These are phyloP conservation scores for Brassica cretica DNA, from an alignment of 345 rosid species.

Conservation along the genomic window DNA sequence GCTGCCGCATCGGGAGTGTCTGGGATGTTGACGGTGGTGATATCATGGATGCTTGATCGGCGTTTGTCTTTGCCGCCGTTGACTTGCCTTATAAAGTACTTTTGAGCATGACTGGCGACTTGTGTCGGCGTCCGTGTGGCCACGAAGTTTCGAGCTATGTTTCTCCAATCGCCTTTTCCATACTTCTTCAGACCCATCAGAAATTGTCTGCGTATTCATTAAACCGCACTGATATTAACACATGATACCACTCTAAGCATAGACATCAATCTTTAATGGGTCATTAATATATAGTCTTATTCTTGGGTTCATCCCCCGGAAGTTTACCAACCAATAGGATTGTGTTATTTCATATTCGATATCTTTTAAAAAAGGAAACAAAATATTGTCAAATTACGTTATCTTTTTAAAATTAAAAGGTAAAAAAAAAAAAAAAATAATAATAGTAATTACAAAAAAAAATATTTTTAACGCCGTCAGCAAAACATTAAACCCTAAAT, in stretches of 20 bases:
- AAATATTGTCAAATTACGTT: too few species aligned
- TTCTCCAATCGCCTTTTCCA: conserved; percentile 99
- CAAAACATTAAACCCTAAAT: too few species aligned
- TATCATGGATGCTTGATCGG: conserved; percentile 96
- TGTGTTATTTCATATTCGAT: too few species aligned
- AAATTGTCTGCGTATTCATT: conserved; percentile 67
- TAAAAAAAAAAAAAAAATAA: too few species aligned
- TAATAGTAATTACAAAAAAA: too few species aligned
- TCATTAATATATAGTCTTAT: too few species aligned
- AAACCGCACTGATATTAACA: neutral
- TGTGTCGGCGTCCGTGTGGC: conserved; percentile 90
- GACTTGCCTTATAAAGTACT: conserved; percentile 88
- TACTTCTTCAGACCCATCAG: conserved; percentile 87
- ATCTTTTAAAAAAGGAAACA: too few species aligned
- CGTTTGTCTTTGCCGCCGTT: conserved; percentile 95
- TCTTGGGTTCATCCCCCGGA: too few species aligned
- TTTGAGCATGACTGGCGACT: conserved; percentile 99
- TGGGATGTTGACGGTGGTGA: conserved; percentile 72
- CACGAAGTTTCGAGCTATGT: conserved; percentile 87
- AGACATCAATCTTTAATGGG: neutral
- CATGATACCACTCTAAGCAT: neutral
- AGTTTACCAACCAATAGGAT: too few species aligned
- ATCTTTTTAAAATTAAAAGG: too few species aligned
- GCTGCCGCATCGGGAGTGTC: conserved; percentile 48
- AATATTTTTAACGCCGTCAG: too few species aligned